Evolutionary conservation across 1,284 basidiomycete genomes (phyloP).

Genomic region (Mycosarcoma maydis): DNA sequence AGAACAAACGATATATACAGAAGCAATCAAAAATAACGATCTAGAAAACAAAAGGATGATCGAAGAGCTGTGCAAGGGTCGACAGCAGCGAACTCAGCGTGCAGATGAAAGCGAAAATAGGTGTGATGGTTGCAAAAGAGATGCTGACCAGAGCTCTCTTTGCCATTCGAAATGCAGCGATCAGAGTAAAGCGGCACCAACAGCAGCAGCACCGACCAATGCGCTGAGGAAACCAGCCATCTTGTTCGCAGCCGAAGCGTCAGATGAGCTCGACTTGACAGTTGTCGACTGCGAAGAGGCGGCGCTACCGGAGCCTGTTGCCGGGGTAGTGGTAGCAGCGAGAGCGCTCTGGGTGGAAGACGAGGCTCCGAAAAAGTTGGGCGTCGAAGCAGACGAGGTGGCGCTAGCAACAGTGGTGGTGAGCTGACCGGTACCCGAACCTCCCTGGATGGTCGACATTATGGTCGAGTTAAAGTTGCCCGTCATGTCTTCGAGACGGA

Average conservation of each 20-base stretch:
- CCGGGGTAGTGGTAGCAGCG: background rate
- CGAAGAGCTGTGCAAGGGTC: too few species aligned
- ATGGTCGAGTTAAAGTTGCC: conserved; percentile 59
- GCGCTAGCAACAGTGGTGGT: conserved; percentile 71
- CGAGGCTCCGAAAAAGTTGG: background rate
- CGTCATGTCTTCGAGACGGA: conserved; percentile 49
- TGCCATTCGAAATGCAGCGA: background rate
- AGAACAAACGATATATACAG: conserved; percentile 2
- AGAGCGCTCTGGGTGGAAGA: conserved; percentile 60
- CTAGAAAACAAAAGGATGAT: background rate
- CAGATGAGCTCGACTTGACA: conserved; percentile 27
- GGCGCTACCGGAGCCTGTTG: background rate
- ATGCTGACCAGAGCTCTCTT: conserved; percentile 22
- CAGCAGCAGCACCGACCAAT: conserved; percentile 39
- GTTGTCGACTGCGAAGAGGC: conserved; percentile 10
- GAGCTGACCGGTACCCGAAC: conserved; percentile 24
- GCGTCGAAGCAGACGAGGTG: conserved; percentile 77
- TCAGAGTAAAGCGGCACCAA: conserved; percentile 43
- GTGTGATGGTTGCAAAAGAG: too few species aligned
- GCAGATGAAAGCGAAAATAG: conserved; percentile 14
- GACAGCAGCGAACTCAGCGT: background rate
- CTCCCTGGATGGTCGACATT: conserved; percentile 20
- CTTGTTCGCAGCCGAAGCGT: conserved; percentile 11
- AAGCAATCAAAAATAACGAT: background rate
- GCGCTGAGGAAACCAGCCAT: conserved; percentile 27